A percentile compares a stretch with the other conserved stretches of the same genome.
These are phyloP conservation scores for Scolecobasidium constrictum DNA, from an alignment of 2,329 filamentous ascomycete species.

Conservation along the genomic window DNA sequence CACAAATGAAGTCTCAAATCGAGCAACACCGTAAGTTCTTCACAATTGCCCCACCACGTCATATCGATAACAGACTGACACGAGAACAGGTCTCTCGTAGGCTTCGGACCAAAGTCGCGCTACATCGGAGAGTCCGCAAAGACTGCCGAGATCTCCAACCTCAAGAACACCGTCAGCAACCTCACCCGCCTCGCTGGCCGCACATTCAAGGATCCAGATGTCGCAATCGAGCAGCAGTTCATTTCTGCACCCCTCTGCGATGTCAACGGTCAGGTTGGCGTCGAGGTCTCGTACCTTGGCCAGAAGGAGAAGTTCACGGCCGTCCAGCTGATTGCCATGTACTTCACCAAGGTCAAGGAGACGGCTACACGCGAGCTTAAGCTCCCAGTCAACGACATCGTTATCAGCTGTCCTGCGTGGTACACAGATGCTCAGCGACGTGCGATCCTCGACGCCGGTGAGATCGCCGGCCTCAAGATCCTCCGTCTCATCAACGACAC, in stretches of 20 bases:
- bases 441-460: constrained; percentile 77
- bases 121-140: constrained; percentile 93
- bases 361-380: constrained; percentile 81
- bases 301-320: constrained; percentile 95
- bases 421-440: constrained; percentile 93
- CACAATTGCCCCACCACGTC: constrained; percentile 9
- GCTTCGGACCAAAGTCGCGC: constrained; percentile 87
- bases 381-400: constrained; percentile 83
- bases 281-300: constrained; percentile 83
- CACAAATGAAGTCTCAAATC: constrained; percentile 98
- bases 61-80: constrained; percentile 12
- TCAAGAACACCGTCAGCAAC: constrained; percentile 94
- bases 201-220: constrained; percentile 77
- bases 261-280: constrained; percentile 87
- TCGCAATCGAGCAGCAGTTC: constrained; percentile 85
- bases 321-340: constrained; percentile 90
- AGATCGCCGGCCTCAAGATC: constrained; percentile 86
- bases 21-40: constrained; percentile 80
- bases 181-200: constrained; percentile 90
- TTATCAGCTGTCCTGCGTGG: constrained; percentile 91
- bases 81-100: constrained; percentile 67
- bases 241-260: constrained; percentile 80
- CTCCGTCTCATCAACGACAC: constrained; percentile 96
- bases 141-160: constrained; percentile 98
- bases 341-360: constrained; percentile 84